Base-by-base conservation (phyloP, 2,329 filamentous ascomycete genomes). In the Fusarium albosuccineum region DNA sequence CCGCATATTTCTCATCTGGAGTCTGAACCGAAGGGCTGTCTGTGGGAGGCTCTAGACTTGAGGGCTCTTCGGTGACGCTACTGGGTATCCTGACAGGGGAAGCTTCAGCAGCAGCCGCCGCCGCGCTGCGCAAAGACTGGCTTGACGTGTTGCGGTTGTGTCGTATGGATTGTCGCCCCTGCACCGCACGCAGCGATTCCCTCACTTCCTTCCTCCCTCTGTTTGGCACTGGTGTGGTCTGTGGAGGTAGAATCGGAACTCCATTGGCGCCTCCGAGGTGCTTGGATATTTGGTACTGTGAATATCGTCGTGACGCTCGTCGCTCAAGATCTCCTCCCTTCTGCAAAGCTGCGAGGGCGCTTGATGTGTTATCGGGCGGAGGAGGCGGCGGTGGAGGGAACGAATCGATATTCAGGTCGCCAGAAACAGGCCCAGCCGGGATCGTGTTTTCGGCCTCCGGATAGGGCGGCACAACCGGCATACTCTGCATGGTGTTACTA, bases 211-310 rank as follows among this genome's bases (percentile, higher is more conserved):
- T 84, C 62, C 92, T 87, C 30, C 93, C 93, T 64, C 94, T 87
- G 75, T 97, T 97, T 6, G 94, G 94, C 66, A 95, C 86, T 2
- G 92, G 93, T 5, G 91, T 91, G 64, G 90, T 93, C 75, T 97
- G 93, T 29, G 92, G 85, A 27, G 95, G 94, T 17, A 98, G 87
- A 74, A 97, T 92, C 7, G 94, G 93, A 14, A 98, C 91, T 17
- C 92, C 93, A 78, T 90, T 94, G 39, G 91, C 90, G 14, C 89
- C 87, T 10, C 95, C 95, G 2, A 98, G 83, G 73, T 97, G 94
- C 76, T 97, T 98, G 45, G 93, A 93, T 70, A 99, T 97, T 75
- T 99, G 96, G 76, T 98, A 99, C 54, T 94, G 92, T 2, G 96
- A 98, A 76, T 98, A 99, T 74, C 96, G 86, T 70, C 95, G 87